phyloP scores from a whole-genome alignment of 352 stramenopile genomes.

The Phytophthora foliorum region DNA sequence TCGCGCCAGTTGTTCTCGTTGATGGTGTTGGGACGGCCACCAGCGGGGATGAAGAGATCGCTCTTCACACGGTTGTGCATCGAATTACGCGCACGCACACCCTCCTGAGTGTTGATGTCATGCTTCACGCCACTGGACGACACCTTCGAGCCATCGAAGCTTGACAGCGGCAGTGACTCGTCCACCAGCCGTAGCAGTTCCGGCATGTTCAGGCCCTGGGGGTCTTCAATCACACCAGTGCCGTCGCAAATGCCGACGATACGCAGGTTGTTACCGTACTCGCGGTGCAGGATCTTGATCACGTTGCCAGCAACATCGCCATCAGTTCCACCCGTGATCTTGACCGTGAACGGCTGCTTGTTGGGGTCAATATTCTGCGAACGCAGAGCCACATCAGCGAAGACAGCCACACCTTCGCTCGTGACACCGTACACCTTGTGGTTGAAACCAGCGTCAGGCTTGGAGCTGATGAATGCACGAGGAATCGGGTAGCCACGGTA shows the following conservation, averaged over 20 bases:
- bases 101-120: conserved; percentile 76
- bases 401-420: conserved; percentile 85
- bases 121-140: conserved; percentile 78
- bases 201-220: conserved; percentile 93
- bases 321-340: conserved; percentile 96
- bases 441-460: conserved; percentile 87
- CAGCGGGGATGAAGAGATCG: conserved; percentile 87
- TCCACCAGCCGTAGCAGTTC: conserved; percentile 96
- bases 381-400: conserved; percentile 77
- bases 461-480: conserved; percentile 89
- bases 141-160: conserved; percentile 68
- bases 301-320: conserved; percentile 98
- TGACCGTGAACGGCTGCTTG: conserved; percentile 80
- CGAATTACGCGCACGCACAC: conserved; percentile 96
- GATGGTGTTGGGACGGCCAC: conserved; percentile 86
- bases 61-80: conserved; percentile 98
- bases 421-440: conserved; percentile 91
- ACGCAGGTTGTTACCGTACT: conserved; percentile 95
- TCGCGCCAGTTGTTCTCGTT: conserved; percentile 90
- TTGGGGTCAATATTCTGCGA: conserved; percentile 84
- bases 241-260: conserved; percentile 94
- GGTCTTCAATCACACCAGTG: conserved; percentile 96
- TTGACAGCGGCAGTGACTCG: conserved; percentile 90
- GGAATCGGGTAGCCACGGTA: conserved; percentile 84
- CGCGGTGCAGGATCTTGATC: conserved; percentile 97